Conservation (phyloP, 2,329 filamentous ascomycete species). For the Colletotrichum brevisporum region DNA sequence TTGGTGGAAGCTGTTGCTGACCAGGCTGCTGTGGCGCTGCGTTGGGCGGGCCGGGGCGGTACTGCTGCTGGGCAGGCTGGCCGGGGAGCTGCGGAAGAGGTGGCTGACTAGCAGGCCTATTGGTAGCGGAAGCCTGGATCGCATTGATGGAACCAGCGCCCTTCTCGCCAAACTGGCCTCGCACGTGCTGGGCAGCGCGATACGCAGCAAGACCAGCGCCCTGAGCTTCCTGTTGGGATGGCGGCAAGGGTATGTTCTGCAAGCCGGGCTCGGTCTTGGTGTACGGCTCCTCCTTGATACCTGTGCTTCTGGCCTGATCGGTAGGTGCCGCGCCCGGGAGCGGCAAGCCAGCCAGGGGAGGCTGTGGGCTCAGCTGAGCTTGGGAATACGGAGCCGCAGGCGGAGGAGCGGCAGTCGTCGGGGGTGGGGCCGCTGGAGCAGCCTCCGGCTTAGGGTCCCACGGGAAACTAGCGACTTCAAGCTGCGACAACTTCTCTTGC, state of each 20-base stretch:
- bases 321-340: slow-evolving; percentile 39
- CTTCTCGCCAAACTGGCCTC: slow-evolving; percentile 72
- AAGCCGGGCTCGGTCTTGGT: slow-evolving; percentile 65
- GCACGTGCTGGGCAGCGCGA: slow-evolving; percentile 70
- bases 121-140: slow-evolving; percentile 61
- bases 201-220: slow-evolving; percentile 60
- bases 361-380: slow-evolving; percentile 53
- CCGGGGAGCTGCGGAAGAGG: slow-evolving; percentile 48
- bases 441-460: slow-evolving; percentile 86
- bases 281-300: slow-evolving; percentile 60
- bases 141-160: slow-evolving; percentile 78
- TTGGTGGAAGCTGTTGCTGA: slow-evolving; percentile 47
- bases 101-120: slow-evolving; percentile 48
- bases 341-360: slow-evolving; percentile 48
- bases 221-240: slow-evolving; percentile 45
- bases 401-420: slow-evolving; percentile 44
- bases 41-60: slow-evolving; percentile 37
- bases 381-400: slow-evolving; percentile 50
- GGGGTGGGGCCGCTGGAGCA: slow-evolving; percentile 55
- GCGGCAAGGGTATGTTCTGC: slow-evolving; percentile 41
- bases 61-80: slow-evolving; percentile 46
- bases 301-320: slow-evolving; percentile 59
- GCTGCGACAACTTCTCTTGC: slow-evolving; percentile 90
- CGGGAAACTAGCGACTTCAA: slow-evolving; percentile 89
- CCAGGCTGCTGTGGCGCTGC: slow-evolving; percentile 44